A percentile compares a stretch with the other conserved stretches of the same genome.
Evolutionary conservation across 176 grass and related monocot species (phyloP).

Genomic region (Avena insularis): DNA sequence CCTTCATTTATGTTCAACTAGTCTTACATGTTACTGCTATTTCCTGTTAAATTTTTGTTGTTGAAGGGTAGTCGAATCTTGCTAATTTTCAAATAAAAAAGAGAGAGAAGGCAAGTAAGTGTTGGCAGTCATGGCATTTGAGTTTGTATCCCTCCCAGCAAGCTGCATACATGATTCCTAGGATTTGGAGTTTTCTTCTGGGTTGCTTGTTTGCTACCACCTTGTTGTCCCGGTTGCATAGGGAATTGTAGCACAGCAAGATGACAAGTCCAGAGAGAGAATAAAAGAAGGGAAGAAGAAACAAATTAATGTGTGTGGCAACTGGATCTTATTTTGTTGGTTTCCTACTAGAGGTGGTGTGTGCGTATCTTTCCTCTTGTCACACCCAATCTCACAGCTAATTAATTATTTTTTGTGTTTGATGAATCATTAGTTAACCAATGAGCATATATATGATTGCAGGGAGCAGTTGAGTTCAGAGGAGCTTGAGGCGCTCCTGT

Average conservation of each 20-base stretch:
- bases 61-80: not conserved
- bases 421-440: not conserved
- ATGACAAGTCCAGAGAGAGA: conserved; percentile 52
- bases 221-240: conserved; percentile 53
- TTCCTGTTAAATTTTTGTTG: not conserved
- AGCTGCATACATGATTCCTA: conserved; percentile 52
- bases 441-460: not conserved
- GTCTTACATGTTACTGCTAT: not conserved
- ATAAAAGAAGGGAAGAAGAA: conserved; percentile 23
- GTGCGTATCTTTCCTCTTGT: conserved; percentile 40
- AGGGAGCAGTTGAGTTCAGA: conserved; percentile 39
- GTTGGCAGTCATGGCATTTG: conserved; percentile 1
- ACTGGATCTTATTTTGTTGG: conserved; percentile 51
- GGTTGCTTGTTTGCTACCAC: conserved; percentile 60
- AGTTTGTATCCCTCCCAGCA: conserved; percentile 23
- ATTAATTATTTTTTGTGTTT: not conserved
- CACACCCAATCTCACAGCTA: conserved; percentile 25
- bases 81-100: not conserved
- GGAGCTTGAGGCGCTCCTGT: conserved; percentile 47
- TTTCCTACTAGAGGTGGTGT: conserved; percentile 46
- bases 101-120: not conserved
- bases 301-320: conserved; percentile 37
- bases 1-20: not conserved
- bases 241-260: conserved; percentile 77
- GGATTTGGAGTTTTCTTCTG: conserved; percentile 91